Conservation (phyloP, 2,329 filamentous ascomycete species). For the Macrophomina phaseolina region DNA sequence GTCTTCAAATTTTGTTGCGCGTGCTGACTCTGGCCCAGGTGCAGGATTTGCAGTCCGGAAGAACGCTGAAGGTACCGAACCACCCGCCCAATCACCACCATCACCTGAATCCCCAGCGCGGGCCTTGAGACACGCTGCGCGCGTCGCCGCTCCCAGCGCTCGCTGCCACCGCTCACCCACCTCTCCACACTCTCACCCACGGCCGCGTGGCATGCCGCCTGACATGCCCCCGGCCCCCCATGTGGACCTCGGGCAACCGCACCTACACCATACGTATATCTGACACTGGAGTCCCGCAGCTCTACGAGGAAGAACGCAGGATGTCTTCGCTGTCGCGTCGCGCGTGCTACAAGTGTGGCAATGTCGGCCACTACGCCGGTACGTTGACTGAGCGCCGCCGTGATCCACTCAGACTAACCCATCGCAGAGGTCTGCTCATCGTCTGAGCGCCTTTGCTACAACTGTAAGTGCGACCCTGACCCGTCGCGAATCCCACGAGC, state of each 20-base stretch:
- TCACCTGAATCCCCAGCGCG: not conserved
- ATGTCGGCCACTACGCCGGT: constrained; percentile 61
- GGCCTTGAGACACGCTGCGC: constrained; percentile 1
- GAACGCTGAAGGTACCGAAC: constrained; percentile 34
- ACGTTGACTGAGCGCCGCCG: constrained; percentile 34
- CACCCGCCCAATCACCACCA: constrained; percentile 13
- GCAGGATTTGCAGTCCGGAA: constrained; percentile 41
- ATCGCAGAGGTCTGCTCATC: constrained; percentile 89
- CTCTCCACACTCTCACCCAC: not conserved
- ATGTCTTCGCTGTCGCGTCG: constrained; percentile 61
- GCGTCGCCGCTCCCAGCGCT: not conserved
- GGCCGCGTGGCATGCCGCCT: constrained; percentile 28
- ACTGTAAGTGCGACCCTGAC: constrained; percentile 69
- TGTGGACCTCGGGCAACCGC: constrained; percentile 33
- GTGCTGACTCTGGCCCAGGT: constrained; percentile 40
- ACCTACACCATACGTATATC: constrained; percentile 30
- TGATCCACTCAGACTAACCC: constrained; percentile 9
- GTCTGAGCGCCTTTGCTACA: constrained; percentile 98
- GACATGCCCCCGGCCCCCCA: constrained; percentile 26
- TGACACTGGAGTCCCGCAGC: constrained; percentile 31
- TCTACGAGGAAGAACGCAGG: constrained; percentile 37
- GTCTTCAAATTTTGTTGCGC: constrained; percentile 32
- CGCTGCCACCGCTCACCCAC: not conserved
- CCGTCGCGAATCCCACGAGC: not conserved
- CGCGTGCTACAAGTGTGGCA: constrained; percentile 61